phyloP scores from a whole-genome alignment of 495 filamentous ascomycete species.

The Gamarada debralockiae region DNA sequence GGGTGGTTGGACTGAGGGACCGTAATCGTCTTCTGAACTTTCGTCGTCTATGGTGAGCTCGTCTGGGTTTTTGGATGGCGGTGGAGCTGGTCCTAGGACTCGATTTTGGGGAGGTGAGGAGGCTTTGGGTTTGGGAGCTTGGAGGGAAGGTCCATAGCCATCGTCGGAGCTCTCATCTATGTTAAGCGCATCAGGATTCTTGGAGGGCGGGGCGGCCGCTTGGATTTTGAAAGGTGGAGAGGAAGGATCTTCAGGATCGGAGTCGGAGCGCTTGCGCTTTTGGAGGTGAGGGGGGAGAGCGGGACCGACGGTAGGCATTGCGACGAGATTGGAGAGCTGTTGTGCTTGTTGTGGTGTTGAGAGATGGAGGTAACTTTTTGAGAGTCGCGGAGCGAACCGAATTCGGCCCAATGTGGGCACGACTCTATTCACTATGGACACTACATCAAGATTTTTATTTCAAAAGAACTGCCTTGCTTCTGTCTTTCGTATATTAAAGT shows the following conservation, averaged over 20 bases:
- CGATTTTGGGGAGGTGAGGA: slow-evolving; percentile 27
- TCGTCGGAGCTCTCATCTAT: slow-evolving; percentile 23
- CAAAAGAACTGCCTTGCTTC: too few species aligned
- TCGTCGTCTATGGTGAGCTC: slow-evolving; percentile 13
- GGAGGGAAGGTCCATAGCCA: slow-evolving; percentile 20
- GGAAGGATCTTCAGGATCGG: slow-evolving; percentile 29
- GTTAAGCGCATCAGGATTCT: slow-evolving; percentile 34
- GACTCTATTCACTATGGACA: too few species aligned
- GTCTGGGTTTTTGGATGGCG: slow-evolving; percentile 27
- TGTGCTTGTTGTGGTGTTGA: background rate
- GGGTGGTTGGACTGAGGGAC: slow-evolving; percentile 10
- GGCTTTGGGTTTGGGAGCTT: slow-evolving; percentile 24
- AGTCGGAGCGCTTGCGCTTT: slow-evolving; percentile 48
- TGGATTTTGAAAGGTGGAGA: slow-evolving; percentile 24
- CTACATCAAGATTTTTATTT: too few species aligned
- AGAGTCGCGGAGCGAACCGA: too few species aligned
- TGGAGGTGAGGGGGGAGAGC: slow-evolving; percentile 45
- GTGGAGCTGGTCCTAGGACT: slow-evolving; percentile 39
- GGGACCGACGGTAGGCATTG: slow-evolving; percentile 47
- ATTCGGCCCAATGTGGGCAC: too few species aligned
- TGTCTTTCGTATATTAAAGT: too few species aligned
- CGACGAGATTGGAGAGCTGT: background rate
- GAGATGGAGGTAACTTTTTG: background rate
- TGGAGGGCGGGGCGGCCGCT: slow-evolving; percentile 21
- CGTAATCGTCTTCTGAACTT: slow-evolving; percentile 20